Evolutionary conservation across 2,329 filamentous ascomycete species (phyloP), one percentile per base, ranked within the genome.

Genomic region (Aspergillus uvarum): DNA sequence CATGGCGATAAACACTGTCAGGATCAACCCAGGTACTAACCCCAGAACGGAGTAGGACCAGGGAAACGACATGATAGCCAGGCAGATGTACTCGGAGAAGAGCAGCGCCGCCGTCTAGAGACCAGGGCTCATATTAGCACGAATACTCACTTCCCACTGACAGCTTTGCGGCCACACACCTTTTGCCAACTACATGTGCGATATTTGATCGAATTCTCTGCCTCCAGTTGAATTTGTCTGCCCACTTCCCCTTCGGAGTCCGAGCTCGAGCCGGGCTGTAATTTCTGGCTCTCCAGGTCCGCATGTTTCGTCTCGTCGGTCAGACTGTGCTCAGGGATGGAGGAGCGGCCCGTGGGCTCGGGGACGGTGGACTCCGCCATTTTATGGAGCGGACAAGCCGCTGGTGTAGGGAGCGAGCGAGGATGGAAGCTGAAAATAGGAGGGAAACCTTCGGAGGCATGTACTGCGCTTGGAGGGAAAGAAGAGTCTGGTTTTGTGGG

Each of bases 111-210:
- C 92, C 56, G 93, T 96, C 89, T 89, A 69, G 57, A 57, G 32
- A 60, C n/a, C 55, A 63, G 19, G 24, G 26, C 24, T 24, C 6
- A 24, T 3, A 54, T 63, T 21, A 59, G 49, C 55, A 48, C n/a
- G 26, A 12, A 5, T n/a, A 6, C 22, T 21, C 38, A 52, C 35
- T 26, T 24, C 24, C 7, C 24, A 16, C 21, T 1, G 19, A 24
- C 12, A 11, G 35, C 48, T 56, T n/a, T 10, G 35, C 19, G 19
- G 47, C 24, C 21, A 54, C 77, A 56, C 65, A 88, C 87, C 83
- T 96, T 96, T 72, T 91, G 89, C 93, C 93, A 97, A 67, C 89
- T 93, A 79, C 93, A 97, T 44, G 92, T 96, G 62, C 93, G 85
- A 74, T 97, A 97, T 78, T 96, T 88, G 76, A 97, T 96, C 11